Conservation (phyloP, 1,284 basidiomycete genomes). For the Xanthoconium separans region DNA sequence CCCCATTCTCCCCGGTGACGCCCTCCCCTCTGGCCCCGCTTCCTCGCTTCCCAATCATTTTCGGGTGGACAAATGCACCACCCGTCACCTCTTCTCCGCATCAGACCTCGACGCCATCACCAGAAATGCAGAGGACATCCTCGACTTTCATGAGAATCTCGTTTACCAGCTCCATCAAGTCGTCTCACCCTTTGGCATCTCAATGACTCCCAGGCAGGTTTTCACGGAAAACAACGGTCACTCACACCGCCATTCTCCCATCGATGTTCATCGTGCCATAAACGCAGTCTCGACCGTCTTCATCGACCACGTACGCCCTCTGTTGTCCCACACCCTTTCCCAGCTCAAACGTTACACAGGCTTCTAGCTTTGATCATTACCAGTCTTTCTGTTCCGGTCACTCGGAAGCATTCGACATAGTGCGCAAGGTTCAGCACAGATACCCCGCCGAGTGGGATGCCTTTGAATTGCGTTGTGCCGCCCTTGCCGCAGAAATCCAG, state of each 20-base stretch:
- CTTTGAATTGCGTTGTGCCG: constrained; percentile 76
- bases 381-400: constrained; percentile 84
- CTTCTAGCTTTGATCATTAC: constrained; percentile 73
- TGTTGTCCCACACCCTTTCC: neutral
- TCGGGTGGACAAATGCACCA: constrained; percentile 38
- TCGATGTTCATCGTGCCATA: constrained; percentile 44
- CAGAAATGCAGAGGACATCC: constrained; percentile 74
- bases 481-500: constrained; percentile 44
- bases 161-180: constrained; percentile 59
- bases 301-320: constrained; percentile 56
- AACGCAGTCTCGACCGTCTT: constrained; percentile 61
- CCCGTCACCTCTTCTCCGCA: constrained; percentile 52
- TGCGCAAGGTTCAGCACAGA: constrained; percentile 62
- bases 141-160: constrained; percentile 73
- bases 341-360: constrained; percentile 43
- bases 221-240: constrained; percentile 13
- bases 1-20: constrained; percentile 8
- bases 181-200: constrained; percentile 52
- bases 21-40: neutral
- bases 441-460: constrained; percentile 73
- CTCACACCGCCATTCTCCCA: neutral
- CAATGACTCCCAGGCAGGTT: constrained; percentile 31
- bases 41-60: constrained; percentile 8
- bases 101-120: constrained; percentile 57
- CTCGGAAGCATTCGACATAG: constrained; percentile 71